phyloP scores from a whole-genome alignment of 106 monocot species.

The Acorus gramineus region DNA sequence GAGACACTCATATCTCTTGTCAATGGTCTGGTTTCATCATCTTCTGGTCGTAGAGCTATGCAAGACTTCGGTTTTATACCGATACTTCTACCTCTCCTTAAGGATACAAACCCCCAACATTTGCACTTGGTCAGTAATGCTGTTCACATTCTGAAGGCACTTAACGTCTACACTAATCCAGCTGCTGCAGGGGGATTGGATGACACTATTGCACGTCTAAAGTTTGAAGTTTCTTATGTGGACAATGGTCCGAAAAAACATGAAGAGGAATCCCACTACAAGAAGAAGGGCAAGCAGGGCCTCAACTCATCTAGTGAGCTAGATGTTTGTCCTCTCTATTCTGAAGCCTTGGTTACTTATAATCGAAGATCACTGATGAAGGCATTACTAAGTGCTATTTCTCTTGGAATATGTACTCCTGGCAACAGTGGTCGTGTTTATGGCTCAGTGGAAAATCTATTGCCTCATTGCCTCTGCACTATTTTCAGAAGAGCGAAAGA shows the following conservation, averaged over 20 bases:
- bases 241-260: slow-evolving; percentile 25
- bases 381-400: slow-evolving; percentile 62
- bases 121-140: slow-evolving; percentile 59
- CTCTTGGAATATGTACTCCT: slow-evolving; percentile 65
- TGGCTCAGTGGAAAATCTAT: slow-evolving; percentile 48
- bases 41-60: slow-evolving; percentile 62
- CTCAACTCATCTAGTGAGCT: slow-evolving; percentile 11
- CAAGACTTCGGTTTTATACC: slow-evolving; percentile 68
- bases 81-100: slow-evolving; percentile 58
- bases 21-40: slow-evolving; percentile 58
- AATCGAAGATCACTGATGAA: slow-evolving; percentile 45
- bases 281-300: slow-evolving; percentile 47
- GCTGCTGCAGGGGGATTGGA: slow-evolving; percentile 69
- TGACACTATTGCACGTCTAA: slow-evolving; percentile 55
- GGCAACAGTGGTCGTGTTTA: slow-evolving; percentile 43
- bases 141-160: slow-evolving; percentile 54
- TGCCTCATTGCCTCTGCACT: slow-evolving; percentile 45
- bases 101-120: slow-evolving; percentile 55
- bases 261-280: slow-evolving; percentile 14
- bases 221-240: slow-evolving; percentile 44
- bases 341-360: slow-evolving; percentile 42
- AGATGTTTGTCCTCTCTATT: slow-evolving; percentile 25
- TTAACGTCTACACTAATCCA: slow-evolving; percentile 65
- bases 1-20: slow-evolving; percentile 68
- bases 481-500: slow-evolving; percentile 65